Evolutionary conservation across 2,329 filamentous ascomycete genomes (phyloP), one percentile per base, ranked within the genome.

Genomic region (Paraphoma chrysanthemicola): DNA sequence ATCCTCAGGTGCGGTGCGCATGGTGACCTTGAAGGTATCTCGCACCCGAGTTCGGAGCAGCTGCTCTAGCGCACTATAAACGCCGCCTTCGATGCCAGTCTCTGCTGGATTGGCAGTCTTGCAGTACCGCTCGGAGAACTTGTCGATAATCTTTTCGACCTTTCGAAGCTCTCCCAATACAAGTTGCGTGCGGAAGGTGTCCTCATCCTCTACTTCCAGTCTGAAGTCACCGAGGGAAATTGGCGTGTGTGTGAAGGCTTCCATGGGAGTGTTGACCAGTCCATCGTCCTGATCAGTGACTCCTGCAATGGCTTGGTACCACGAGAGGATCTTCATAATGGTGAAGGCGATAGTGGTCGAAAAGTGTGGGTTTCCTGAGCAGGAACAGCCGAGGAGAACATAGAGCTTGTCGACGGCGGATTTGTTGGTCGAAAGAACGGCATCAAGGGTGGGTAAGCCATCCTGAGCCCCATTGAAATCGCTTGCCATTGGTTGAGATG

Each of bases 111-210:
- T 68, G n/a, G 56, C 56, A 14, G 44, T 33, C 51, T 67, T 74
- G 62, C 68, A 71, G 61, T 74, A 76, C 33, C 72, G 68, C 51
- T 74, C 71, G 2, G 70, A 69, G 58, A 76, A 76, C 61, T 68
- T 71, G 56, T 76, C 71, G 44, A 76, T 74, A 51, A 76, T 68
- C 64, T 76, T 75, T 59, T 76, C 74, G 1, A 76, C 68, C 44
- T 69, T 74, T 52, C 69, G 65, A 10, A 76, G 65, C 60, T 76
- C 73, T 18, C 61, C 62, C 8, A 76, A 66, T 6, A 76, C 64
- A 5, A 72, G 64, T 44, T 74, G 72, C 0, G 71, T 74, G 5
- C 71, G 64, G 51, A 72, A 66, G 1, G 68, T 68, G 31, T 71
- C 62, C 38, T 75, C 73, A 11, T 69, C 66, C 46, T 75, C 73